These are phyloP conservation scores for Candida ortonii DNA, from an alignment of 805 yeast genomes.

Conservation along the genomic window DNA sequence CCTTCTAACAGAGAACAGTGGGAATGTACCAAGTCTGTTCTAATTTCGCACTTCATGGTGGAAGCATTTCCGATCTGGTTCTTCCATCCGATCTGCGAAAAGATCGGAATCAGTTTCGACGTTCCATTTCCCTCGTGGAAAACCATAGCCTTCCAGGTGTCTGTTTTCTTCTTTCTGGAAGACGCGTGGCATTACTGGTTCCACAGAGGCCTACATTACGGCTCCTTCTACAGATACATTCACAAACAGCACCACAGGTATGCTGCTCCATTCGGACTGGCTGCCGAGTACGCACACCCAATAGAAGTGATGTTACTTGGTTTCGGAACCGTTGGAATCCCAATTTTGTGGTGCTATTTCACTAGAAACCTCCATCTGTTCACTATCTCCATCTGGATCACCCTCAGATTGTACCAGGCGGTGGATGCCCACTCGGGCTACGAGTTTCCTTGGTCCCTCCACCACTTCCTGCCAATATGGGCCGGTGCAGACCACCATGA, in stretches of 20 bases:
- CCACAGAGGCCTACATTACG: constrained; percentile 87
- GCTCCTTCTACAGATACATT: constrained; percentile 83
- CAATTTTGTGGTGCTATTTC: constrained; percentile 76
- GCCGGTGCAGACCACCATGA: constrained; percentile 99
- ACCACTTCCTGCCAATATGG: constrained; percentile 92
- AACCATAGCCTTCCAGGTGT: constrained; percentile 63
- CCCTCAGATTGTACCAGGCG: constrained; percentile 88
- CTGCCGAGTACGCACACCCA: constrained; percentile 98
- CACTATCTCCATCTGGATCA: constrained; percentile 88
- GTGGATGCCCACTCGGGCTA: constrained; percentile 97
- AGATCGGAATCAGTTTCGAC: constrained; percentile 68
- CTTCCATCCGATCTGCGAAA: constrained; percentile 88
- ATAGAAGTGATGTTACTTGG: constrained; percentile 88
- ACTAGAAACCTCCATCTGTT: constrained; percentile 78
- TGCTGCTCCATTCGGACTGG: constrained; percentile 95
- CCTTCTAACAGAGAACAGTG: constrained; percentile 84
- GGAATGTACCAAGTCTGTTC: constrained; percentile 85
- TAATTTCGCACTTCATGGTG: constrained; percentile 83
- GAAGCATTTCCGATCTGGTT: constrained; percentile 97
- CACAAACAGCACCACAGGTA: constrained; percentile 98
- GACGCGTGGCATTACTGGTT: constrained; percentile 98
- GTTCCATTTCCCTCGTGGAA: constrained; percentile 81
- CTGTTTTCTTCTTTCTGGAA: constrained; percentile 78
- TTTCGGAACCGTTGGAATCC: constrained; percentile 94
- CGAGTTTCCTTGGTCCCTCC: constrained; percentile 95